Percentiles rank a stretch among this genome's conserved stretches.
These are phyloP conservation scores for Mallotus nudiflorus DNA, from an alignment of 345 rosid genomes.

Conservation along the genomic window DNA sequence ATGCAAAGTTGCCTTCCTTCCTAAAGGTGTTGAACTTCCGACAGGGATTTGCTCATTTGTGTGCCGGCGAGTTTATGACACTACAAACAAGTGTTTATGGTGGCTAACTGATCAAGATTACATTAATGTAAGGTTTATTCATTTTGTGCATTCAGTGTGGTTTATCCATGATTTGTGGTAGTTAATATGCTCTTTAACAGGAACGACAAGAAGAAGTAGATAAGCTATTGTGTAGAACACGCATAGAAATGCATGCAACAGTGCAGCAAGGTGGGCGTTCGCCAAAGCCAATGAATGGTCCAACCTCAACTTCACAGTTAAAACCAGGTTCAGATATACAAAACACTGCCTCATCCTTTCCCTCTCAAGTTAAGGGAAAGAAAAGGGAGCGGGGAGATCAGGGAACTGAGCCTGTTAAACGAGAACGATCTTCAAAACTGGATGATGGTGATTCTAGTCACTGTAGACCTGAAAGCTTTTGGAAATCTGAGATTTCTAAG, in stretches of 20 bases:
- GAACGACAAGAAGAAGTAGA: constrained; percentile 82
- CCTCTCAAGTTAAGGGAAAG: constrained; percentile 81
- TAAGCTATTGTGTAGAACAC: constrained; percentile 60
- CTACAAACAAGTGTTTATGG: constrained; percentile 68
- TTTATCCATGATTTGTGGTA: not conserved
- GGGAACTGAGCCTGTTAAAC: constrained; percentile 59
- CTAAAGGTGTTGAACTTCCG: constrained; percentile 73
- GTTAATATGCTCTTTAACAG: constrained; percentile 19
- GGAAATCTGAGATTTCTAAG: constrained; percentile 69
- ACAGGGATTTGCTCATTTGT: constrained; percentile 77
- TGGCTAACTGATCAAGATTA: constrained; percentile 94
- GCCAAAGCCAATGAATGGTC: constrained; percentile 74
- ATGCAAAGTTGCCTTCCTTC: constrained; percentile 94
- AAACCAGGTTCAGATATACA: constrained; percentile 71
- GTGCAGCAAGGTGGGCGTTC: constrained; percentile 79
- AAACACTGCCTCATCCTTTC: constrained; percentile 51
- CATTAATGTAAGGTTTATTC: constrained; percentile 63
- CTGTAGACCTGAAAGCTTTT: constrained; percentile 48
- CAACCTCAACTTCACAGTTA: constrained; percentile 65
- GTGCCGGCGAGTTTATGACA: constrained; percentile 85
- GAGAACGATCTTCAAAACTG: constrained; percentile 56
- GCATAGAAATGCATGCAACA: constrained; percentile 76
- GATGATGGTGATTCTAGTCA: constrained; percentile 66
- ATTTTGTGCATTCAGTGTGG: not conserved
- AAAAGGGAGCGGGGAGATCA: constrained; percentile 90